Evolutionary conservation across 1,284 basidiomycete genomes (phyloP).

Genomic region (Moesziomyces sp.): DNA sequence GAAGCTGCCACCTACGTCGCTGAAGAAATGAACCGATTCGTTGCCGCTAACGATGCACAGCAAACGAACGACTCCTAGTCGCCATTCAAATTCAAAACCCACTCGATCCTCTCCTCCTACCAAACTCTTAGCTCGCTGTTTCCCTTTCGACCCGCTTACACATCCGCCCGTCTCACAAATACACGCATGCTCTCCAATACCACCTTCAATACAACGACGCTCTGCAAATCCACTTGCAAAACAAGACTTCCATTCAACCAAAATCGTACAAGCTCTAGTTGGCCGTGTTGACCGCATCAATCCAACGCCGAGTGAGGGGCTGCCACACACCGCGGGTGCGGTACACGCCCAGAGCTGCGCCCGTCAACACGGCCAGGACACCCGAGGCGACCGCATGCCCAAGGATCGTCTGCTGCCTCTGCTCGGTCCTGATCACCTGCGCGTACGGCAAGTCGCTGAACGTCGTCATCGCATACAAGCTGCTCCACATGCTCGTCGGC

Average conservation of each 20-base stretch:
- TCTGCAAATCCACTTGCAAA: not conserved
- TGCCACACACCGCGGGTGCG: constrained; percentile 31
- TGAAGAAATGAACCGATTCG: too few species aligned
- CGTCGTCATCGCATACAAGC: constrained; percentile 95
- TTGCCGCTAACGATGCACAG: too few species aligned
- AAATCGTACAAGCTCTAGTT: not conserved
- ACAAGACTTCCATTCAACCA: too few species aligned
- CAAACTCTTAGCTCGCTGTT: too few species aligned
- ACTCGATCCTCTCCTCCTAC: too few species aligned
- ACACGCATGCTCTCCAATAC: too few species aligned
- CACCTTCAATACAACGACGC: too few species aligned
- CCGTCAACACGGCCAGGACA: constrained; percentile 6
- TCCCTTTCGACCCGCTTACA: too few species aligned
- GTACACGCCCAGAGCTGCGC: constrained; percentile 18
- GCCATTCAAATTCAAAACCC: too few species aligned
- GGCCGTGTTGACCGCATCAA: constrained; percentile 3
- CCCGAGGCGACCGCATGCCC: constrained; percentile 8
- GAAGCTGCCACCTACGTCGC: too few species aligned
- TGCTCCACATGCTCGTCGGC: constrained; percentile 84
- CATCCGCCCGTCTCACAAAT: too few species aligned
- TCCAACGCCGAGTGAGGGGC: constrained; percentile 20
- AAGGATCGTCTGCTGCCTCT: constrained; percentile 71
- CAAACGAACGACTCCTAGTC: too few species aligned
- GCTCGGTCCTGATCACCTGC: constrained; percentile 75
- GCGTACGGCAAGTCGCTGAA: constrained; percentile 94